Conservation (phyloP, 1,284 basidiomycete genomes). For the Cryptococcus wingfieldii region DNA sequence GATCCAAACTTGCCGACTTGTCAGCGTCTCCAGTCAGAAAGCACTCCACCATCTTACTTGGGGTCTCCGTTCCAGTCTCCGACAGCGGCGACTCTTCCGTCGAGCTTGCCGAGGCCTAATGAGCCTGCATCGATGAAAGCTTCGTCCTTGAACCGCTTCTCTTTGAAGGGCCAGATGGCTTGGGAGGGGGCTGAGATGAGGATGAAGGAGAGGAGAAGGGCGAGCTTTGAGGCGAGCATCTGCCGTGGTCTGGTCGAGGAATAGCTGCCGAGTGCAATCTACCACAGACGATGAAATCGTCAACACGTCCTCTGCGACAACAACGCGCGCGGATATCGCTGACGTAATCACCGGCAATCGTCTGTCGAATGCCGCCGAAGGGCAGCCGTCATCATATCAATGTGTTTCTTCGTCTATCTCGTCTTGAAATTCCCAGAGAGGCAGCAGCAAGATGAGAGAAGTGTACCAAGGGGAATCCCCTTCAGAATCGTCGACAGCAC, state of each 20-base stretch:
- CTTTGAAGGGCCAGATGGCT: constrained; percentile 70
- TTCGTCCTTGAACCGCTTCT: constrained; percentile 81
- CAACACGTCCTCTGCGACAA: too few species aligned
- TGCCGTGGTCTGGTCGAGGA: neutral
- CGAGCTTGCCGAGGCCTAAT: constrained; percentile 64
- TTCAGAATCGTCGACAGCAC: constrained; percentile 44
- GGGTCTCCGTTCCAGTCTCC: constrained; percentile 96
- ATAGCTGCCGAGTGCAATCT: too few species aligned
- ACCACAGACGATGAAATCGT: too few species aligned
- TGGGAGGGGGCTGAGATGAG: neutral
- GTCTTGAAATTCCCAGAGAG: neutral
- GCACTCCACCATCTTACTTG: constrained; percentile 58
- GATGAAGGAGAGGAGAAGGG: constrained; percentile 1
- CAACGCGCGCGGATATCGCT: too few species aligned
- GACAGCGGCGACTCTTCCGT: constrained; percentile 71
- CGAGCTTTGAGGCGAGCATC: constrained; percentile 9
- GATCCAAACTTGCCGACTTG: constrained; percentile 55
- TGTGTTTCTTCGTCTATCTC: too few species aligned
- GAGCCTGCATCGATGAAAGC: constrained; percentile 74
- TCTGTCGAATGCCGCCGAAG: neutral
- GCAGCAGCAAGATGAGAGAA: neutral
- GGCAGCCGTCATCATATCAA: neutral
- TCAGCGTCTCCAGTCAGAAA: neutral
- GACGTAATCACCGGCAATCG: neutral
- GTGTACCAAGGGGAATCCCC: constrained; percentile 11